These are phyloP conservation scores for Heliamphora pulchella DNA, from an alignment of 179 eudicot genomes.

Conservation along the genomic window DNA sequence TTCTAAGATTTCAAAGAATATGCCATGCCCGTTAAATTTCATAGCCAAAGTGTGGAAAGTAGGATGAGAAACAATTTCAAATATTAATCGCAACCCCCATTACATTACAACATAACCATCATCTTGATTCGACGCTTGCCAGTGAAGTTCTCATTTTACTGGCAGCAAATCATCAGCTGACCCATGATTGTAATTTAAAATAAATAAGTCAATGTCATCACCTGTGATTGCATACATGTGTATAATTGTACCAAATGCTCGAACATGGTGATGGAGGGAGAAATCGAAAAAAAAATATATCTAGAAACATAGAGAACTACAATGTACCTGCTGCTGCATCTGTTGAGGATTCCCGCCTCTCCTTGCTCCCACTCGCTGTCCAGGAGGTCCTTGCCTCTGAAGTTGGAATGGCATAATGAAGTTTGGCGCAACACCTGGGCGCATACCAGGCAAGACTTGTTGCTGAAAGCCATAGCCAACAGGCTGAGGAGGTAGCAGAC, in stretches of 20 bases:
- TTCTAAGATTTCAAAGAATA: background rate
- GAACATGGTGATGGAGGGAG: background rate
- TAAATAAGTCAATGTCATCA: too few species aligned
- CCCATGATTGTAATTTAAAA: too few species aligned
- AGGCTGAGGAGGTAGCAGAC: conserved; percentile 36
- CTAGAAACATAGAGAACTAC: background rate
- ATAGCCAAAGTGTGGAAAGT: background rate
- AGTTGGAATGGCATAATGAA: conserved; percentile 39
- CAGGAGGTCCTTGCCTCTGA: conserved; percentile 30
- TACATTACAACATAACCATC: background rate
- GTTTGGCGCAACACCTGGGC: conserved; percentile 44
- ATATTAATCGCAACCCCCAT: background rate
- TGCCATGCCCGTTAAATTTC: background rate
- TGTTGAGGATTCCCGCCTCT: conserved; percentile 32
- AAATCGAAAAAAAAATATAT: background rate
- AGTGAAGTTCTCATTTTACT: too few species aligned
- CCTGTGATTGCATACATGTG: background rate
- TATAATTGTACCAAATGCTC: background rate
- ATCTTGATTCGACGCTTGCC: background rate
- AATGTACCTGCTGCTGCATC: conserved; percentile 11
- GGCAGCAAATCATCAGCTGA: background rate
- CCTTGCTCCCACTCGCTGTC: conserved; percentile 23
- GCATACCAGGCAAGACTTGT: conserved; percentile 41
- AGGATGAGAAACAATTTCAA: background rate
- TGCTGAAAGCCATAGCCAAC: conserved; percentile 48